These are phyloP conservation scores for Jaltomata sinuosa DNA, from an alignment of 257 asterid genomes.

Conservation along the genomic window DNA sequence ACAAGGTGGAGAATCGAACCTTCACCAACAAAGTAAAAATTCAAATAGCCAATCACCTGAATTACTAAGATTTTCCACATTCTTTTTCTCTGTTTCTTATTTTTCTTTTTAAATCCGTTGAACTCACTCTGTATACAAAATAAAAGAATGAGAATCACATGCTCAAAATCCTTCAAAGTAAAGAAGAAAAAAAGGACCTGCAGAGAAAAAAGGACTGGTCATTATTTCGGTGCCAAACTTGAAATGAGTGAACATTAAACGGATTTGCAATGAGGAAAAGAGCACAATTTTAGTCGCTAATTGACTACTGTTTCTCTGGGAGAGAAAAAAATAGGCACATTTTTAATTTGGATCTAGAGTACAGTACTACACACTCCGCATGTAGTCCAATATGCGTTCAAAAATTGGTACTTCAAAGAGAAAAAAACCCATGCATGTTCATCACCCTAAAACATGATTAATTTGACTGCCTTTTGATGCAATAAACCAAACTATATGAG, in stretches of 20 bases:
- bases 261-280: background rate
- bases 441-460: background rate
- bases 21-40: no score
- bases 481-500: background rate
- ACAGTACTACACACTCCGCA: background rate
- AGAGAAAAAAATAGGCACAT: background rate
- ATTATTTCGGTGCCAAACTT: slow-evolving; percentile 6
- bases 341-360: background rate
- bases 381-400: background rate
- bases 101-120: background rate
- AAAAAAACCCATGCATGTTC: background rate
- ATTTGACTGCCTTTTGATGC: background rate
- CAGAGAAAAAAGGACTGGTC: background rate
- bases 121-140: background rate
- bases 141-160: background rate
- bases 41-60: background rate
- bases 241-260: background rate
- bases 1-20: no score
- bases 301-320: background rate
- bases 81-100: no score
- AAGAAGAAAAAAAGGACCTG: background rate
- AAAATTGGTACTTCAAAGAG: background rate
- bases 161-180: background rate
- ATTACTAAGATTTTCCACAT: no score
- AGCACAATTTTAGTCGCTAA: background rate